Evolutionary conservation across 2,329 filamentous ascomycete species (phyloP).

Genomic region (Botryotinia narcissicola): DNA sequence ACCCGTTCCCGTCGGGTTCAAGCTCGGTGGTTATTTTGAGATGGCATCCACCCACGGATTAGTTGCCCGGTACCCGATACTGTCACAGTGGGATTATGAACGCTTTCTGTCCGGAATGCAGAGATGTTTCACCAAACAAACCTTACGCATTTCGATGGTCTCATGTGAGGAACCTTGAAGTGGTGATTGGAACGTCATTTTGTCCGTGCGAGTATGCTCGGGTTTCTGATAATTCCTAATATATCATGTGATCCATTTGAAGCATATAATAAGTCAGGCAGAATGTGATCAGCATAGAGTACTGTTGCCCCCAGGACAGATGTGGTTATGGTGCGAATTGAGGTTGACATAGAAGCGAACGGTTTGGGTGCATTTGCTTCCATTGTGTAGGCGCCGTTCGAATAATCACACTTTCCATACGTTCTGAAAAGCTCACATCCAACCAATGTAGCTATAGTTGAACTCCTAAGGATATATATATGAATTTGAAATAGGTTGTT

Average conservation of each 20-base stretch:
- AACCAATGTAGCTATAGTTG: neutral
- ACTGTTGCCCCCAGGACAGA: neutral
- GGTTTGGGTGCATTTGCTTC: neutral
- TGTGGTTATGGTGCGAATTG: neutral
- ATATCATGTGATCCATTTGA: neutral
- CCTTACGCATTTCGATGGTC: neutral
- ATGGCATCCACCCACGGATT: neutral
- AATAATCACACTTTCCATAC: neutral
- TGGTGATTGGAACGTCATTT: neutral
- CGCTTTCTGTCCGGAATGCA: neutral
- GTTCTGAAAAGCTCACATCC: neutral
- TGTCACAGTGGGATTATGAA: neutral
- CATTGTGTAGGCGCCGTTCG: neutral
- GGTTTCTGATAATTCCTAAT: neutral
- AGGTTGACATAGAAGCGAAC: neutral
- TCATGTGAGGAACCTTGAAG: neutral
- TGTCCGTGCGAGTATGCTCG: neutral
- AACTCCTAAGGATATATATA: neutral
- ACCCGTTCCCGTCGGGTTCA: neutral
- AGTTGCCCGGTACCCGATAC: neutral
- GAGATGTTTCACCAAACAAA: neutral
- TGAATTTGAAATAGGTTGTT: neutral
- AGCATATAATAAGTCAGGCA: neutral
- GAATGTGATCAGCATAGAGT: neutral
- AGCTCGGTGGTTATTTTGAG: neutral